Evolutionary conservation across 306 rosid genomes (phyloP).

Genomic region (Dryas alaskensis): DNA sequence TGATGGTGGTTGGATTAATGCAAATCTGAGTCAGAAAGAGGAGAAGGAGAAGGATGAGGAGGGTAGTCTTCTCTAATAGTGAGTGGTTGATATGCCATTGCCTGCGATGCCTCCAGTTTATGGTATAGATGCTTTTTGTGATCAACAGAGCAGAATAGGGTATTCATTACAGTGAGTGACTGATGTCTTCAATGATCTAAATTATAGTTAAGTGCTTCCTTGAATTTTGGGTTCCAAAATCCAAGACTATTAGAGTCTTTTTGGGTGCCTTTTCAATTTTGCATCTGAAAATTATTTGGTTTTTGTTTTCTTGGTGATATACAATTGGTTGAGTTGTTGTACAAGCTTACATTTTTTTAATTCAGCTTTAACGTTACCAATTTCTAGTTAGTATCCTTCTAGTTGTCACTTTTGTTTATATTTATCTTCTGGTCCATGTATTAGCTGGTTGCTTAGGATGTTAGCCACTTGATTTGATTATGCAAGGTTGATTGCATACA

Average conservation of each 20-base stretch:
- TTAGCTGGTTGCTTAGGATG: not conserved
- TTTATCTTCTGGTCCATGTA: not conserved
- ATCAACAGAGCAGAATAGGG: not conserved
- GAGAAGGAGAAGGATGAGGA: slow-evolving; percentile 8
- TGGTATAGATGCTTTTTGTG: slow-evolving; percentile 8
- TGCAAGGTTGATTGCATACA: not conserved
- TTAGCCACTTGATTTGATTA: not conserved
- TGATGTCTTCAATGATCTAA: slow-evolving; percentile 15
- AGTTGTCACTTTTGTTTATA: not conserved
- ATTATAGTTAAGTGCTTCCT: slow-evolving; percentile 26
- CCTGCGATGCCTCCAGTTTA: not conserved
- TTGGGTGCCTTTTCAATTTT: slow-evolving; percentile 26
- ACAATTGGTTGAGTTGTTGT: not conserved
- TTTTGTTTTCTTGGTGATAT: slow-evolving; percentile 12
- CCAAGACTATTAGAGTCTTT: slow-evolving; percentile 19
- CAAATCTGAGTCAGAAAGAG: slow-evolving; percentile 32
- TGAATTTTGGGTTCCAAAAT: slow-evolving; percentile 21
- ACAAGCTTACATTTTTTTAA: not conserved
- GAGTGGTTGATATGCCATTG: not conserved
- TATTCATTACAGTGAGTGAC: slow-evolving; percentile 16
- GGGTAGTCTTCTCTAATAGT: slow-evolving; percentile 5
- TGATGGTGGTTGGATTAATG: slow-evolving; percentile 85
- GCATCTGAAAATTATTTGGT: slow-evolving; percentile 15
- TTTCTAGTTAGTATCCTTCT: not conserved
- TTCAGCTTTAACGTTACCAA: slow-evolving; percentile 1